A percentile compares a stretch with the other conserved stretches of the same genome.
phyloP scores from a whole-genome alignment of 192 early-diverging fungal genomes.

The Podila minutissima region DNA sequence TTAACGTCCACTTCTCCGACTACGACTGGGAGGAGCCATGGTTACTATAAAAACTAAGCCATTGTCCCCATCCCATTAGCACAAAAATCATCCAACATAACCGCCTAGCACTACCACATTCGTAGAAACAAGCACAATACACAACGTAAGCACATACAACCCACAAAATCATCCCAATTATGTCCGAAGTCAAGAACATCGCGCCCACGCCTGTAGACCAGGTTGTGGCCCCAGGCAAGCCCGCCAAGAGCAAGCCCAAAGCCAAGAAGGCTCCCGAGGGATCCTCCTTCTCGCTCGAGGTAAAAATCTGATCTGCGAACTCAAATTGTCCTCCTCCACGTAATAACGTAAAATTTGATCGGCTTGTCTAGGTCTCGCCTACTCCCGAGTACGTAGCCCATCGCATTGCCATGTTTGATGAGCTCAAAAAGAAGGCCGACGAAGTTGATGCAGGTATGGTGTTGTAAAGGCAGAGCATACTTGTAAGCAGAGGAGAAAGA shows the following conservation, averaged over 20 bases:
- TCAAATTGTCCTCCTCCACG: background rate
- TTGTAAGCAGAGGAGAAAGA: too few relatives aligned
- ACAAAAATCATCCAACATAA: too few relatives aligned
- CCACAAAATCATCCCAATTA: too few relatives aligned
- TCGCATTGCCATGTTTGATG: slow-evolving; percentile 62
- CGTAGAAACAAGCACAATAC: too few relatives aligned
- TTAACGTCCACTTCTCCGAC: too few relatives aligned
- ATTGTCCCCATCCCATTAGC: too few relatives aligned
- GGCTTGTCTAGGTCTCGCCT: slow-evolving; percentile 58
- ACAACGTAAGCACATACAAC: too few relatives aligned
- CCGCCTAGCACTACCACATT: too few relatives aligned
- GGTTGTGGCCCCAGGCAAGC: background rate
- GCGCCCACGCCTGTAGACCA: background rate
- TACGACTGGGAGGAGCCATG: too few relatives aligned
- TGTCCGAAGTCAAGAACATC: too few relatives aligned
- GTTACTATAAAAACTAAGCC: too few relatives aligned
- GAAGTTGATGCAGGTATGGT: slow-evolving; percentile 25
- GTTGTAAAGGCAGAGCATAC: background rate
- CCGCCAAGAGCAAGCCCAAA: background rate
- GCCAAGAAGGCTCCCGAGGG: background rate
- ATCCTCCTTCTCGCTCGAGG: background rate
- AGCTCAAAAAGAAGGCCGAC: slow-evolving; percentile 36
- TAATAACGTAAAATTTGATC: background rate
- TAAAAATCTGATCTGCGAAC: background rate
- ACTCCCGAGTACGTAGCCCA: slow-evolving; percentile 80